These are phyloP conservation scores for Dioscorea dumetorum DNA, from an alignment of 106 monocot genomes.

Conservation along the genomic window DNA sequence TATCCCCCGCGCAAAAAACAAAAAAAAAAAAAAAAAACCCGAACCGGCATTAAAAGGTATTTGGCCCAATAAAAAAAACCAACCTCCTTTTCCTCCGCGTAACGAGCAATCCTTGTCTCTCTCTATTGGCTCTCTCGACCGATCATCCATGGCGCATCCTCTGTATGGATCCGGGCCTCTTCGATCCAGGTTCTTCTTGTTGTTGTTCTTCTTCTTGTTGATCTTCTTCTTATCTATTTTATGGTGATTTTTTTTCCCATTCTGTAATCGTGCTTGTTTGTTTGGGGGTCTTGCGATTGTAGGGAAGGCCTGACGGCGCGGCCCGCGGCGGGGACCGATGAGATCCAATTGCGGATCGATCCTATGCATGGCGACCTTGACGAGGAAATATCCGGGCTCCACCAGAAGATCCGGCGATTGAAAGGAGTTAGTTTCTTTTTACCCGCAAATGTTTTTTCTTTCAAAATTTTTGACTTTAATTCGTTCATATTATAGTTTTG, in stretches of 20 bases:
- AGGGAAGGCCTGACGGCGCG: conserved; percentile 40
- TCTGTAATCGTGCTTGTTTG: neutral
- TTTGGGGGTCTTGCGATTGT: neutral
- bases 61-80: too few relatives aligned
- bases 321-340: conserved; percentile 29
- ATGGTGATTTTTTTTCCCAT: neutral
- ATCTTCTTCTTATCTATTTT: neutral
- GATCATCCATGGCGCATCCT: conserved; percentile 43
- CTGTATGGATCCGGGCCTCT: conserved; percentile 35
- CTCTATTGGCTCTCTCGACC: neutral
- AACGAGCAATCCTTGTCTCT: too few relatives aligned
- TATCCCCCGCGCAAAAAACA: too few relatives aligned
- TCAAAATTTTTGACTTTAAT: too few relatives aligned
- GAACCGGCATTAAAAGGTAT: too few relatives aligned
- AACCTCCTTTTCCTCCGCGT: too few relatives aligned
- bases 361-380: conserved; percentile 70
- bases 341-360: conserved; percentile 76
- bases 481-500: too few relatives aligned
- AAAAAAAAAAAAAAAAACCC: too few relatives aligned
- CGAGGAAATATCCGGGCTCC: conserved; percentile 59
- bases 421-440: conserved; percentile 45
- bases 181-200: conserved; percentile 49
- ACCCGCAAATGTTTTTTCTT: neutral
- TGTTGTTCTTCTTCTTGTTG: too few relatives aligned
- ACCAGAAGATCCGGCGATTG: conserved; percentile 36